A percentile compares a stretch with the other conserved stretches of the same genome.
phyloP scores from a whole-genome alignment of 2,329 filamentous ascomycete species.

The Fusarium sulawesiense region DNA sequence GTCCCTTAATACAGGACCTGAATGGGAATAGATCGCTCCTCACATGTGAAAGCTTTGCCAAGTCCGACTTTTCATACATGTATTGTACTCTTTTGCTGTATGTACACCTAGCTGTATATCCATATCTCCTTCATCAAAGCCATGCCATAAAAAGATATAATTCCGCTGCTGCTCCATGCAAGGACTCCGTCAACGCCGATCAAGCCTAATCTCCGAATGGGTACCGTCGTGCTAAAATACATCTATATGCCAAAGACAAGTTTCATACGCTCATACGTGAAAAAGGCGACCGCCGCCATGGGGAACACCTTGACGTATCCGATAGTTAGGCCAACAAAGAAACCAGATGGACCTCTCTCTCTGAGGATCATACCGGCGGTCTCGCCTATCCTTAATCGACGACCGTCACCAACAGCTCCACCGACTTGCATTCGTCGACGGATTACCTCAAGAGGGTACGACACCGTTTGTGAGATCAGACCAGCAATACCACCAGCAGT shows the following conservation, averaged over 20 bases:
- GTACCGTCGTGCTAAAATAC: slow-evolving; percentile 14
- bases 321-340: slow-evolving; percentile 93
- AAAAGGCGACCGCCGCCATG: slow-evolving; percentile 80
- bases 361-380: slow-evolving; percentile 79
- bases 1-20: neutral
- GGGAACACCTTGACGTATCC: slow-evolving; percentile 95
- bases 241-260: slow-evolving; percentile 71
- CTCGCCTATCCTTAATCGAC: slow-evolving; percentile 79
- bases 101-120: slow-evolving; percentile 27
- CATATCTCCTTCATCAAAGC: slow-evolving; percentile 9
- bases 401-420: slow-evolving; percentile 92
- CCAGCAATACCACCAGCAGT: slow-evolving; percentile 86
- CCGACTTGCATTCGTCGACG: slow-evolving; percentile 95
- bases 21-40: slow-evolving; percentile 16
- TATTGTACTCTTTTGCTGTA: slow-evolving; percentile 13
- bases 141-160: slow-evolving; percentile 24
- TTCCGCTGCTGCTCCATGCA: slow-evolving; percentile 28
- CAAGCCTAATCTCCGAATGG: slow-evolving; percentile 15
- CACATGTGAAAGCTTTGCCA: slow-evolving; percentile 5
- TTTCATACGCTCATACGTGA: slow-evolving; percentile 74
- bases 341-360: slow-evolving; percentile 82
- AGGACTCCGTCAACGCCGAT: slow-evolving; percentile 44
- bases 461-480: slow-evolving; percentile 88
- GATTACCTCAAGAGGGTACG: slow-evolving; percentile 94
- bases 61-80: neutral